These are phyloP conservation scores for Sphaerulina musiva DNA, from an alignment of 2,329 filamentous ascomycete species.

Conservation along the genomic window DNA sequence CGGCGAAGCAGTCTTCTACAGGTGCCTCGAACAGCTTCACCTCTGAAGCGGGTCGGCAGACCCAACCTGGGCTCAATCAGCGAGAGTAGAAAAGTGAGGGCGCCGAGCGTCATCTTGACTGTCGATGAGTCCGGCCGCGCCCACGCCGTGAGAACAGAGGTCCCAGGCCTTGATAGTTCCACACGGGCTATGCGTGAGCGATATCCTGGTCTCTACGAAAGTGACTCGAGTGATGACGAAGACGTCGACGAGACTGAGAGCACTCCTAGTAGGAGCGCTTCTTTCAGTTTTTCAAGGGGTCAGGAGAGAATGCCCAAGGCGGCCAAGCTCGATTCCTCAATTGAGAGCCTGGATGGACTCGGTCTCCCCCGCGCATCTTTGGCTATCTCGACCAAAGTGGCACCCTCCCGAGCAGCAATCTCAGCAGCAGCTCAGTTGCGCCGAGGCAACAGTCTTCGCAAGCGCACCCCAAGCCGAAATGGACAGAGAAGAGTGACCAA, in stretches of 20 bases:
- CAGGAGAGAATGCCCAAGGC: slow-evolving; percentile 29
- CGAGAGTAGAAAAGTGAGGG: slow-evolving; percentile 36
- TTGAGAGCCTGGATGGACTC: slow-evolving; percentile 33
- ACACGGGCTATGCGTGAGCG: slow-evolving; percentile 35
- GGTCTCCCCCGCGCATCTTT: slow-evolving; percentile 31
- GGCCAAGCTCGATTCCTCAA: slow-evolving; percentile 31
- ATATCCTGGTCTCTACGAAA: slow-evolving; percentile 43
- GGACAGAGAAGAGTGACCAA: slow-evolving; percentile 11
- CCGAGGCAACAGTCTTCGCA: slow-evolving; percentile 31
- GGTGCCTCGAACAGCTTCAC: slow-evolving; percentile 42
- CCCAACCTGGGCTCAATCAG: slow-evolving; percentile 42
- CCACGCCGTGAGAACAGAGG: slow-evolving; percentile 32
- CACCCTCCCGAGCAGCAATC: slow-evolving; percentile 33
- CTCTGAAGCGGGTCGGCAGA: slow-evolving; percentile 41
- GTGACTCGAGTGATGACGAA: slow-evolving; percentile 30
- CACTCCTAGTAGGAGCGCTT: slow-evolving; percentile 27
- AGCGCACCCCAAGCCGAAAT: slow-evolving; percentile 20
- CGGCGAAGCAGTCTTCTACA: slow-evolving; percentile 29
- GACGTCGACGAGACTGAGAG: slow-evolving; percentile 27
- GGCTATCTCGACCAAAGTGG: slow-evolving; percentile 28
- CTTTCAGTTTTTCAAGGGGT: slow-evolving; percentile 28
- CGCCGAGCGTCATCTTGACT: slow-evolving; percentile 38
- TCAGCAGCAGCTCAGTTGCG: slow-evolving; percentile 32
- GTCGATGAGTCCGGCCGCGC: slow-evolving; percentile 45
- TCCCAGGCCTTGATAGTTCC: slow-evolving; percentile 30